phyloP scores from a whole-genome alignment of 208 protist species.

The Acanthamoeba pearcei region DNA sequence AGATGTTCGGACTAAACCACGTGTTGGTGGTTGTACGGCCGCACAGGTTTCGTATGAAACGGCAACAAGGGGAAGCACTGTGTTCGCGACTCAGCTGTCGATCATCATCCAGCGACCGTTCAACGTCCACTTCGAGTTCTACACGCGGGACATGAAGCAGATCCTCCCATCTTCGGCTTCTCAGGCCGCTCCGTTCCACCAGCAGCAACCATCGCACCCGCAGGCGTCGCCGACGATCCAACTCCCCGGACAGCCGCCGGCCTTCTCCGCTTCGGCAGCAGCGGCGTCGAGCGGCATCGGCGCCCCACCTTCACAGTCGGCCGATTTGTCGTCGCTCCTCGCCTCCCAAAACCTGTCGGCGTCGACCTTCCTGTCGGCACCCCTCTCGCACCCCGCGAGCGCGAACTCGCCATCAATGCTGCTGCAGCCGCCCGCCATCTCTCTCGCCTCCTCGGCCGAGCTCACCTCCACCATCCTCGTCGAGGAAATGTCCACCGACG shows the following conservation, averaged over 20 bases:
- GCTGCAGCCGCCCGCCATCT: not conserved
- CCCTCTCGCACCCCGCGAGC: not conserved
- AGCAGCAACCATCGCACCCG: not conserved
- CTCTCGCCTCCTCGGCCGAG: slow-evolving; percentile 7
- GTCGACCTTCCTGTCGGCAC: not conserved
- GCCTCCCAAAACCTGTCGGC: slow-evolving; percentile 17
- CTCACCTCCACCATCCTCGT: slow-evolving; percentile 30
- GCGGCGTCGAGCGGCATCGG: not conserved
- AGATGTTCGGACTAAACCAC: not conserved
- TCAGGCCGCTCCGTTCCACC: not conserved
- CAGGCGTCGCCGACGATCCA: not conserved
- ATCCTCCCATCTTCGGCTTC: not conserved
- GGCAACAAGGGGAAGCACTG: not conserved
- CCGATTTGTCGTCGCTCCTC: slow-evolving; percentile 7
- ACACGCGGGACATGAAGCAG: slow-evolving; percentile 19
- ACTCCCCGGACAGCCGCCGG: not conserved
- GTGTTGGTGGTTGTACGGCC: not conserved
- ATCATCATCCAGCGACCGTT: slow-evolving; percentile 52
- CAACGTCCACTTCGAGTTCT: slow-evolving; percentile 37
- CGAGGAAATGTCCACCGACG: not conserved
- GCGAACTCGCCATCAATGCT: not conserved
- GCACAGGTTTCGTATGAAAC: slow-evolving; percentile 5
- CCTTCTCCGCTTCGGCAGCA: not conserved
- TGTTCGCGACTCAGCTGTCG: not conserved
- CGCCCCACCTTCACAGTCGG: not conserved